phyloP scores from a whole-genome alignment of 345 rosid genomes.

The Bruguiera sexangula region DNA sequence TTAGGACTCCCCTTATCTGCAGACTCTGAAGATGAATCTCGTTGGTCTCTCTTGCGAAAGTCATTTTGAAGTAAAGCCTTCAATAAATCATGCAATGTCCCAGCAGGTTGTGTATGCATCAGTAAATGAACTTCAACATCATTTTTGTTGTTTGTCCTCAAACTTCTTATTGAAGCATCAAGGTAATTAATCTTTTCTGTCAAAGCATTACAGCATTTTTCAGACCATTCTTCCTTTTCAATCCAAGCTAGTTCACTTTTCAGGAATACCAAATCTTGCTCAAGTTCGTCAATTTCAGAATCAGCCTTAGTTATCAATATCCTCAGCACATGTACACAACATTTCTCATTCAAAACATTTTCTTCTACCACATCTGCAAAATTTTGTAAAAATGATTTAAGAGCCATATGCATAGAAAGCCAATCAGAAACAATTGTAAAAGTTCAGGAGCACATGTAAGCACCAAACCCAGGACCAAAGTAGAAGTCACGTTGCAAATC shows the following conservation, averaged over 20 bases:
- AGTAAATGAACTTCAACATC: conserved; percentile 30
- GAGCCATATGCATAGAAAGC: conserved; percentile 3
- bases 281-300: conserved; percentile 50
- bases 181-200: conserved; percentile 40
- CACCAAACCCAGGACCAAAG: conserved; percentile 55
- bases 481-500: conserved; percentile 41
- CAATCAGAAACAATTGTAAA: conserved; percentile 1
- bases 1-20: conserved; percentile 14
- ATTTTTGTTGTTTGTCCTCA: conserved; percentile 36
- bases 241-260: conserved; percentile 50
- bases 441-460: not conserved
- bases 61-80: conserved; percentile 33
- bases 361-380: conserved; percentile 59
- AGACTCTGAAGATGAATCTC: conserved; percentile 20
- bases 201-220: conserved; percentile 43
- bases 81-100: conserved; percentile 35
- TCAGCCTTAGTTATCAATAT: conserved; percentile 49
- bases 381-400: not conserved
- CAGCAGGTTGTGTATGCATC: conserved; percentile 40
- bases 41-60: conserved; percentile 23
- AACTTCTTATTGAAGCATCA: conserved; percentile 26
- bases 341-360: conserved; percentile 50
- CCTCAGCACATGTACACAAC: conserved; percentile 49
- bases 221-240: conserved; percentile 49
- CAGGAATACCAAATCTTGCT: conserved; percentile 35